Conservation (phyloP, 1,139 yeast species). For the Taiozyma sp. region DNA sequence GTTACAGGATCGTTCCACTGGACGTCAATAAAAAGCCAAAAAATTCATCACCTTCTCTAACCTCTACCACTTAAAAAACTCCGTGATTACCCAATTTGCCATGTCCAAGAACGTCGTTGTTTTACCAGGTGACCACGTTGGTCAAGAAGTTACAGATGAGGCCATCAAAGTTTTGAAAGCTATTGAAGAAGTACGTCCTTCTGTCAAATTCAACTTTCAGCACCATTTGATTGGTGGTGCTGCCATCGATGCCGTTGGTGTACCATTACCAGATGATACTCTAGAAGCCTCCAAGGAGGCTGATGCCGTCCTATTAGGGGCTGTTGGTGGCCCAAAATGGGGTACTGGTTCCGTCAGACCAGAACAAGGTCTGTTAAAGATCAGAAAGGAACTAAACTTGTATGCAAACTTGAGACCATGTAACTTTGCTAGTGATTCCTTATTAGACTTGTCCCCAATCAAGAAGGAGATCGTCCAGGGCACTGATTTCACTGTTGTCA, state of each 20-base stretch:
- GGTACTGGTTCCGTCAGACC: conserved; percentile 88
- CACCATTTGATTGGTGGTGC: conserved; percentile 95
- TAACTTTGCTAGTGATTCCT: conserved; percentile 83
- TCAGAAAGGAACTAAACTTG: conserved; percentile 88
- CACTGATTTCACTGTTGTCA: conserved; percentile 85
- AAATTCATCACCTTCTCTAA: not conserved
- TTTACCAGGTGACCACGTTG: conserved; percentile 96
- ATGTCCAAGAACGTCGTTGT: conserved; percentile 68
- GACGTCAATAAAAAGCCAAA: not conserved
- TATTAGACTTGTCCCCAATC: conserved; percentile 83
- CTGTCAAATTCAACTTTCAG: conserved; percentile 67
- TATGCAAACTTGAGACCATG: conserved; percentile 98
- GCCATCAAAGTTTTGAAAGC: conserved; percentile 88
- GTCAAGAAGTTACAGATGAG: conserved; percentile 83
- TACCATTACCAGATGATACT: conserved; percentile 85
- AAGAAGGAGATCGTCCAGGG: conserved; percentile 82
- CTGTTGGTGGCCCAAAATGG: conserved; percentile 99
- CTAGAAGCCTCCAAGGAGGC: conserved; percentile 82
- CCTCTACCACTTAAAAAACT: not conserved
- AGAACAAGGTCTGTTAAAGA: conserved; percentile 91
- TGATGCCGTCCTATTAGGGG: conserved; percentile 93
- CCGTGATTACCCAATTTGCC: not conserved
- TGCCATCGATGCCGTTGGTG: conserved; percentile 95
- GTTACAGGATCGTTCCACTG: not conserved
- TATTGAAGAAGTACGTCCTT: conserved; percentile 60